Evolutionary conservation across 352 stramenopile species (phyloP), one percentile per base, ranked within the genome.

Genomic region (Globisporangium uncinulatum): DNA sequence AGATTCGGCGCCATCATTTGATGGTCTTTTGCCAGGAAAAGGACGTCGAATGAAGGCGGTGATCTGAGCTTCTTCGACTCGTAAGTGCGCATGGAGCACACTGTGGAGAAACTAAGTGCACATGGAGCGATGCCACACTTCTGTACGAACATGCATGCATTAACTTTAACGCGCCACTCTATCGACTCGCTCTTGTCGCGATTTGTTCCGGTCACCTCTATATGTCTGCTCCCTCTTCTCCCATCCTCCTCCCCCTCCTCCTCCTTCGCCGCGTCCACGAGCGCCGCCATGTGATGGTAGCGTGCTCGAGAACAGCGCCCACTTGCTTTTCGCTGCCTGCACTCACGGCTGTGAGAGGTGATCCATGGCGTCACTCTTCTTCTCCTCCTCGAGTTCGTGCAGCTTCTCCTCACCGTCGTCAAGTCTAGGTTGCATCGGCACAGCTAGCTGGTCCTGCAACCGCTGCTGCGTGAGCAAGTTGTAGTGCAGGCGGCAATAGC

Each of bases 401-500:
- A 24, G 42, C 42, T 46, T 46, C 42, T 21, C 42, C 17, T 46
- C 42, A 24, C 42, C 15, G 17, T 46, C 42, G 3, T n/a, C n/a
- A n/a, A 21, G 6, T 9, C 42, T n/a, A 6, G 42, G 7, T 46
- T 19, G 17, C 6, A 6, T n/a, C 15, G 17, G 13, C 17, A 46
- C 4, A 2, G 42, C 2, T 6, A 46, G 42, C 42, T 46, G 42
- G 14, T 9, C 42, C 17, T 62, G 68, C 52, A 78, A 66, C 7
- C 71, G 65, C 59, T 83, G 73, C 14, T 66, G 60, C 51, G 68
- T 73, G 14, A 82, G 61, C 41, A 78, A 50, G 52, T 82, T 84
- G 61, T 90, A 76, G 70, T 93, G 83, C 57, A 83, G 74, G 21
- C 82, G 82, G 66, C 83, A 93, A 57, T 89, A 89, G 36, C 83